Percentiles rank a stretch among this genome's conserved stretches.
These are phyloP conservation scores for Calonectria montana DNA, from an alignment of 2,329 filamentous ascomycete species.

Conservation along the genomic window DNA sequence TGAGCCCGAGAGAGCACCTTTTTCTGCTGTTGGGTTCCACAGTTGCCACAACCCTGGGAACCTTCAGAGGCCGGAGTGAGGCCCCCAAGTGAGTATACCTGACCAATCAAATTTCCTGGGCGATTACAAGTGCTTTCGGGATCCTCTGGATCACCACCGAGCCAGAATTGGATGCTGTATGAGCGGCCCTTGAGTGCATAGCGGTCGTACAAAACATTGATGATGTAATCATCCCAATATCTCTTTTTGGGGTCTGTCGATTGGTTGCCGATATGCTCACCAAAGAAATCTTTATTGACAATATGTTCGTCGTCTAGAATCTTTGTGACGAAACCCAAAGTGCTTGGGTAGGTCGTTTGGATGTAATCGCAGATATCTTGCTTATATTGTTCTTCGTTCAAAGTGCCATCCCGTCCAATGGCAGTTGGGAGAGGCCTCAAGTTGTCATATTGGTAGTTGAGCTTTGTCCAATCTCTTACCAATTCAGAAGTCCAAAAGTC, in stretches of 20 bases:
- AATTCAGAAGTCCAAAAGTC: slow-evolving; percentile 22
- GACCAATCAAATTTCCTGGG: slow-evolving; percentile 13
- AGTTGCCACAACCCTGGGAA: background rate
- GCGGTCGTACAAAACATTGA: background rate
- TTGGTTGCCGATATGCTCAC: background rate
- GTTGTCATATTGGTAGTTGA: slow-evolving; percentile 9
- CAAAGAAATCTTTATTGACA: background rate
- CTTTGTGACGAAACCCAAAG: background rate
- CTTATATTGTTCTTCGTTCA: background rate
- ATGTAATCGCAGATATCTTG: background rate
- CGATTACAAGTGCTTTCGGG: background rate
- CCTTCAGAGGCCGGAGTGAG: background rate
- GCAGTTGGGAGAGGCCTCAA: background rate
- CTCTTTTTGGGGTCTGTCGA: too few species aligned
- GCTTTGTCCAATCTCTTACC: background rate
- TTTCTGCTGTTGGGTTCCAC: background rate
- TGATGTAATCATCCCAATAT: background rate
- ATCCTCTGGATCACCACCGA: slow-evolving; percentile 9
- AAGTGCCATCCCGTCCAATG: background rate
- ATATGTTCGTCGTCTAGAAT: background rate
- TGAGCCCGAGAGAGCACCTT: slow-evolving; percentile 5
- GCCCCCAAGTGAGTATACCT: slow-evolving; percentile 4
- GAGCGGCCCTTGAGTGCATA: slow-evolving; percentile 19
- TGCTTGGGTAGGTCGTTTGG: background rate
- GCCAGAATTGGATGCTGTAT: slow-evolving; percentile 28